A percentile compares a stretch with the other conserved stretches of the same genome.
phyloP scores from a whole-genome alignment of 352 stramenopile genomes.

The Globisporangium splendens region DNA sequence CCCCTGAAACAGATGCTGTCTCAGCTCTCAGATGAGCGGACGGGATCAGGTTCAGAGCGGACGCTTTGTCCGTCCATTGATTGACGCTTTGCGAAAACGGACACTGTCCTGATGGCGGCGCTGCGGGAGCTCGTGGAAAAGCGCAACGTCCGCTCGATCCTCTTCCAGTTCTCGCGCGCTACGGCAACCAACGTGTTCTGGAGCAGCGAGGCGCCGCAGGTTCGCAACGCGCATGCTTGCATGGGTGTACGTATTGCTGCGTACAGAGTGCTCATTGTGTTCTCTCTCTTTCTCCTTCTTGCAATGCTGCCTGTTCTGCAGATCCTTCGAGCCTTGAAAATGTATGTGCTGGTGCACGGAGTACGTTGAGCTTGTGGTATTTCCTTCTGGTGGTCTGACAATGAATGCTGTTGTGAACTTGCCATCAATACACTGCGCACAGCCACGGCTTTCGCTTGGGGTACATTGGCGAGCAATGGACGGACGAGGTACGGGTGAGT shows the following conservation, averaged over 20 bases:
- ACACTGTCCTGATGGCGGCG: too few relatives aligned
- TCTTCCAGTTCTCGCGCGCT: slow-evolving; percentile 31
- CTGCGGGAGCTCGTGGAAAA: slow-evolving; percentile 20
- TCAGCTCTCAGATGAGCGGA: neutral
- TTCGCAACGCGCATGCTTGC: neutral
- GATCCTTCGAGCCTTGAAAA: neutral
- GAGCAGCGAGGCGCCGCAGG: neutral
- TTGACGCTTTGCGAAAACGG: too few relatives aligned
- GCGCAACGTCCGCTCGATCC: slow-evolving; percentile 48
- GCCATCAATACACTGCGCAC: neutral
- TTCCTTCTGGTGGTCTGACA: neutral
- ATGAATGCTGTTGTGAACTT: neutral
- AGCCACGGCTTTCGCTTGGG: slow-evolving; percentile 38
- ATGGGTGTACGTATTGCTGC: neutral
- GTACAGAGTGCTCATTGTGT: neutral
- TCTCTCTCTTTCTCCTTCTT: neutral
- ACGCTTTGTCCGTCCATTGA: too few relatives aligned
- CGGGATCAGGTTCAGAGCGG: neutral
- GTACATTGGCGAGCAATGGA: slow-evolving; percentile 21
- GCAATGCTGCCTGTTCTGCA: neutral
- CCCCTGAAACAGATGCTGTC: neutral
- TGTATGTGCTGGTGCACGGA: neutral
- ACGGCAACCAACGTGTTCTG: slow-evolving; percentile 9
- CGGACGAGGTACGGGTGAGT: neutral
- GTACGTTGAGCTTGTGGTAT: neutral